Percentiles rank a stretch among this genome's conserved stretches.
Evolutionary conservation across 2,329 filamentous ascomycete genomes (phyloP).

Genomic region (Colletotrichum somersetense): DNA sequence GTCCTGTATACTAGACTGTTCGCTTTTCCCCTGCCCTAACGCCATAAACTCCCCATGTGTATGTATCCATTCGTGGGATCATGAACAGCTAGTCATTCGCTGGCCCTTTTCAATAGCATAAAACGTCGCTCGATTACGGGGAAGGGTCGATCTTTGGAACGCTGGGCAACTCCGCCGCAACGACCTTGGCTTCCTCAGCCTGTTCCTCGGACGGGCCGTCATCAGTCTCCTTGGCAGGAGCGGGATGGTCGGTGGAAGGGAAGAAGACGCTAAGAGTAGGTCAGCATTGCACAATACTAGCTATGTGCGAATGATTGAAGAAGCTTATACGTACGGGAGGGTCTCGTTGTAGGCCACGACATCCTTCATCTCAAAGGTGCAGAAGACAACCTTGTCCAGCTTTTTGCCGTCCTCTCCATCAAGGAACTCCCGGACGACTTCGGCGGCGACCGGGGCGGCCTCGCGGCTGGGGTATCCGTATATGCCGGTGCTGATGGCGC

Average conservation of each 20-base stretch:
- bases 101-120: too few species aligned
- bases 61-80: neutral
- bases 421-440: slow-evolving; percentile 68
- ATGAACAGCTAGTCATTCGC: neutral
- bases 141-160: slow-evolving; percentile 52
- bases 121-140: neutral
- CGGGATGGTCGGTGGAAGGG: slow-evolving; percentile 41
- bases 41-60: slow-evolving; percentile 11
- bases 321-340: slow-evolving; percentile 74
- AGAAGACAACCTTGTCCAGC: slow-evolving; percentile 84
- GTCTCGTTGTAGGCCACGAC: slow-evolving; percentile 76
- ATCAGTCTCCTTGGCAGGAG: slow-evolving; percentile 39
- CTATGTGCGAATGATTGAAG: neutral
- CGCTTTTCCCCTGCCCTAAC: slow-evolving; percentile 2
- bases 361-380: slow-evolving; percentile 85
- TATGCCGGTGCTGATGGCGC: slow-evolving; percentile 86
- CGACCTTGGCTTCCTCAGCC: slow-evolving; percentile 46
- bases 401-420: slow-evolving; percentile 59
- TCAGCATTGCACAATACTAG: neutral
- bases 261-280: slow-evolving; percentile 17
- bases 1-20: neutral
- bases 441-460: slow-evolving; percentile 79
- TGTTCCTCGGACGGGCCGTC: slow-evolving; percentile 44
- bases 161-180: slow-evolving; percentile 50
- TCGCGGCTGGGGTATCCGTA: slow-evolving; percentile 86